Evolutionary conservation across 441 rosid genomes (phyloP).

Genomic region (Brassica hybrid): DNA sequence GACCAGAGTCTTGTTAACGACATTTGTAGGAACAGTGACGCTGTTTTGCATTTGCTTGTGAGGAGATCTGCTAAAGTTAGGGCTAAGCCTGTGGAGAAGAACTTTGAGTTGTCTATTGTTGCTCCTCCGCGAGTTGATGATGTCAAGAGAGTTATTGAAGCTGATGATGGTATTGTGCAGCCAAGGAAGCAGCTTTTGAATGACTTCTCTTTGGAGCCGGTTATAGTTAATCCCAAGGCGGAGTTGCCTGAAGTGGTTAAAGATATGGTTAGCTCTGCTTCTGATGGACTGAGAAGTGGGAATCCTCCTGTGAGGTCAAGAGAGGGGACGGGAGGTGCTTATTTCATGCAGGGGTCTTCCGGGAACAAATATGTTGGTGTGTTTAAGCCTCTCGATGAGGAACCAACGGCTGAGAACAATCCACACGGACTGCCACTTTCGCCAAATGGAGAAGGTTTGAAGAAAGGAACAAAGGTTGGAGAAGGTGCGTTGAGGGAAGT

Average conservation of each 20-base stretch:
- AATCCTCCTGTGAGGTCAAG: slow-evolving; percentile 66
- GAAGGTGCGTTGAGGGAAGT: slow-evolving; percentile 88
- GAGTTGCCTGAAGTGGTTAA: slow-evolving; percentile 49
- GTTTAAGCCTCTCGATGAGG: slow-evolving; percentile 88
- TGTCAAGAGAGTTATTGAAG: too few species aligned
- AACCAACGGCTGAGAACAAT: slow-evolving; percentile 80
- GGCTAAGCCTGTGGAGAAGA: slow-evolving; percentile 69
- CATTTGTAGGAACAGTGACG: slow-evolving; percentile 57
- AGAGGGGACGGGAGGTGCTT: slow-evolving; percentile 90
- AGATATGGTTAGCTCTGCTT: slow-evolving; percentile 59
- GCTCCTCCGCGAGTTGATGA: too few species aligned
- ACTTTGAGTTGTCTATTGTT: slow-evolving; percentile 66
- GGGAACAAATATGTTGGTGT: slow-evolving; percentile 73
- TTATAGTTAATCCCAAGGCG: slow-evolving; percentile 56
- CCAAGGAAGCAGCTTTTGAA: slow-evolving; percentile 45
- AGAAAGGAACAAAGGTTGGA: slow-evolving; percentile 89
- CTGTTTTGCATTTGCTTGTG: slow-evolving; percentile 61
- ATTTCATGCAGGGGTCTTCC: slow-evolving; percentile 68
- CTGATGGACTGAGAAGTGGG: slow-evolving; percentile 60
- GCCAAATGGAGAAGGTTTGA: slow-evolving; percentile 68
- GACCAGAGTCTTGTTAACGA: slow-evolving; percentile 76
- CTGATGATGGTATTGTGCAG: slow-evolving; percentile 31
- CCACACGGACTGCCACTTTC: slow-evolving; percentile 74
- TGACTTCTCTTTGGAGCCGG: slow-evolving; percentile 55
- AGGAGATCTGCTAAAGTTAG: slow-evolving; percentile 68